These are phyloP conservation scores for Aspergillus fumigatus DNA, from an alignment of 2,329 filamentous ascomycete genomes.

Conservation along the genomic window DNA sequence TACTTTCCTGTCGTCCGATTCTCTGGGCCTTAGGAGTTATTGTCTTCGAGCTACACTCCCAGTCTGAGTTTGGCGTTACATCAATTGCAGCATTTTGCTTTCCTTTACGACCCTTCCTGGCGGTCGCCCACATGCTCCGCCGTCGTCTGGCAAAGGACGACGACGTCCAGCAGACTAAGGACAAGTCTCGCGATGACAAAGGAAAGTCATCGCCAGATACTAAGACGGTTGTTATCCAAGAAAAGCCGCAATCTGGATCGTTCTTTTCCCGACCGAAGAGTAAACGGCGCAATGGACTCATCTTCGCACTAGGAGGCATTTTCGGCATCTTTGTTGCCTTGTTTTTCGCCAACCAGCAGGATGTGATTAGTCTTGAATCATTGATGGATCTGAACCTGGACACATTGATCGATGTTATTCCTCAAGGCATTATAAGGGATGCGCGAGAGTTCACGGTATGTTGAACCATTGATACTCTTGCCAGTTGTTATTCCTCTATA, in stretches of 20 bases:
- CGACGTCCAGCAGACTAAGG: slow-evolving; percentile 20
- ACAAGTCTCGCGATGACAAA: slow-evolving; percentile 17
- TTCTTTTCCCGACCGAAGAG: slow-evolving; percentile 41
- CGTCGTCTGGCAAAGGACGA: slow-evolving; percentile 39
- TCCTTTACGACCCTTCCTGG: slow-evolving; percentile 1
- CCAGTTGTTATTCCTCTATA: neutral
- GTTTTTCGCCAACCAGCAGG: slow-evolving; percentile 84
- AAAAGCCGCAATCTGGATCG: slow-evolving; percentile 19
- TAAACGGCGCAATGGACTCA: slow-evolving; percentile 73
- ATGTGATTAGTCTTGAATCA: slow-evolving; percentile 80
- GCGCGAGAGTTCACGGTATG: slow-evolving; percentile 77
- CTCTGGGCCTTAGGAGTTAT: neutral
- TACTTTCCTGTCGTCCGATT: neutral
- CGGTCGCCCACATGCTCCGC: slow-evolving; percentile 32
- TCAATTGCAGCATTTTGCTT: neutral
- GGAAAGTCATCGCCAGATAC: slow-evolving; percentile 6
- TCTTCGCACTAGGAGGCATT: slow-evolving; percentile 84
- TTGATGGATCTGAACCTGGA: slow-evolving; percentile 72
- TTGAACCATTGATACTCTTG: neutral
- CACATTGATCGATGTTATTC: slow-evolving; percentile 78
- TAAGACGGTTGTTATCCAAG: slow-evolving; percentile 6
- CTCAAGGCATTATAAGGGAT: slow-evolving; percentile 78
- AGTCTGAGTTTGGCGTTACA: neutral
- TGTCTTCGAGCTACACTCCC: neutral
- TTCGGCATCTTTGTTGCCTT: slow-evolving; percentile 84